Evolutionary conservation across 768 basidiomycete species (phyloP).

Genomic region (Tulasnella sp.): DNA sequence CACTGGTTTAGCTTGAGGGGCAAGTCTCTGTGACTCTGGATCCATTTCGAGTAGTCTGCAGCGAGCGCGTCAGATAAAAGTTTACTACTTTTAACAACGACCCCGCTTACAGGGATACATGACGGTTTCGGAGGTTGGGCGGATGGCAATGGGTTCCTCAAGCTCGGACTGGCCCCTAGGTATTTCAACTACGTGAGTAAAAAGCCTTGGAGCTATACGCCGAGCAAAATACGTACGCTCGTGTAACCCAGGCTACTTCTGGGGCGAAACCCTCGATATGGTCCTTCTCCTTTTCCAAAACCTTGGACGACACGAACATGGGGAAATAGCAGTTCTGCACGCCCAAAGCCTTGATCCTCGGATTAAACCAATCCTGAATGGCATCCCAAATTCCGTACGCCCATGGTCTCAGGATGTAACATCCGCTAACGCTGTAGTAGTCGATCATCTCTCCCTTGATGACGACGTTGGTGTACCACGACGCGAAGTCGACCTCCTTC

Average conservation of each 20-base stretch:
- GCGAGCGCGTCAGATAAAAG: not conserved
- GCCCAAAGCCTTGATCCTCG: slow-evolving; percentile 82
- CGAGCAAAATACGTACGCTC: slow-evolving; percentile 47
- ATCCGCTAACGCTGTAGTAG: slow-evolving; percentile 97
- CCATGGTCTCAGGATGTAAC: slow-evolving; percentile 98
- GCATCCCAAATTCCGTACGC: slow-evolving; percentile 95
- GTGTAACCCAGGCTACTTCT: slow-evolving; percentile 99
- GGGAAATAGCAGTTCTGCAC: slow-evolving; percentile 99
- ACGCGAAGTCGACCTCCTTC: slow-evolving; percentile 91
- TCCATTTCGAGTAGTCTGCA: slow-evolving; percentile 96
- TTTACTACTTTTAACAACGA: not conserved
- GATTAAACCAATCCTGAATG: slow-evolving; percentile 95
- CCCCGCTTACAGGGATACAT: slow-evolving; percentile 89
- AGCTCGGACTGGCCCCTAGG: slow-evolving; percentile 81
- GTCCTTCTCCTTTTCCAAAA: slow-evolving; percentile 93
- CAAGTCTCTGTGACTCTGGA: slow-evolving; percentile 92
- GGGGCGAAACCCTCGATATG: slow-evolving; percentile 99
- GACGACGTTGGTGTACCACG: slow-evolving; percentile 93
- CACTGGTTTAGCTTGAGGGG: slow-evolving; percentile 97
- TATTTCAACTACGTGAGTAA: not conserved
- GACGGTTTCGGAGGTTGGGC: slow-evolving; percentile 95
- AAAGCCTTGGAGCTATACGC: not conserved
- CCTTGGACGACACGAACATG: slow-evolving; percentile 91
- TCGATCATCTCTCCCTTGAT: slow-evolving; percentile 98
- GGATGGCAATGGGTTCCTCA: slow-evolving; percentile 95